Evolutionary conservation across 2,329 filamentous ascomycete species (phyloP), one percentile per base, ranked within the genome.

Genomic region (Aspergillus pseudoglaucus): DNA sequence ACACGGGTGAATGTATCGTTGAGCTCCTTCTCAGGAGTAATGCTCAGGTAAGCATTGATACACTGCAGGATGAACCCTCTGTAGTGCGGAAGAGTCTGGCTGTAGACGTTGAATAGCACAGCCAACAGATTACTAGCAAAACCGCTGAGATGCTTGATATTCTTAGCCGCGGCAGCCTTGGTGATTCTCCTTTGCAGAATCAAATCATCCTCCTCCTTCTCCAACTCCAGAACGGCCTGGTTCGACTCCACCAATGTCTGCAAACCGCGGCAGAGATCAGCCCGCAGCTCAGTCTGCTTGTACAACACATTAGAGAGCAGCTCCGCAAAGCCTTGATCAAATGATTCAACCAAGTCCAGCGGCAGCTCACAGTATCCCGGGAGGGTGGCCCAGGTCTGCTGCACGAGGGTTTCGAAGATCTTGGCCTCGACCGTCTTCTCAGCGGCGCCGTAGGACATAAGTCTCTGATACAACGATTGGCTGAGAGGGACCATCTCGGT

Each of bases 61-160:
- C 90, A 95, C 65, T 91, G 88, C 30, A 98, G 75, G 46, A 98
- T 93, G 17, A 88, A 89, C 0, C 89, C 90, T 57, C 93, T 81
- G 61, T 88, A 93, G 62, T 96, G 89, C 2, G 93, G 91, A 22
- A 98, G 77, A 1, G 93, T 98, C 68, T 96, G 88, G 54, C 88
- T 95, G 73, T 98, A 98, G 40, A 98, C 91, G 64, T 98, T 98
- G 77, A 98, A 97, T n/a, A 98, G 75, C 0, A 97, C 91, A 6
- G 93, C 90, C 38, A 98, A 81, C 70, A 98, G 80, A 60, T 97
- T 97, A 51, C 85, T 85, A 1, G 91, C 80, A 62, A 93, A 90
- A 1, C 75, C 74, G 14, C 88, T 83, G 10, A 98, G 76, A 64
- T 95, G 85, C n/a, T 82, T 74, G 35, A 97, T 72, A 63, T 96